Percentiles rank a stretch among this genome's conserved stretches.
Evolutionary conservation across 148 eudicot species (phyloP).

Genomic region (Pouteria glomerata): DNA sequence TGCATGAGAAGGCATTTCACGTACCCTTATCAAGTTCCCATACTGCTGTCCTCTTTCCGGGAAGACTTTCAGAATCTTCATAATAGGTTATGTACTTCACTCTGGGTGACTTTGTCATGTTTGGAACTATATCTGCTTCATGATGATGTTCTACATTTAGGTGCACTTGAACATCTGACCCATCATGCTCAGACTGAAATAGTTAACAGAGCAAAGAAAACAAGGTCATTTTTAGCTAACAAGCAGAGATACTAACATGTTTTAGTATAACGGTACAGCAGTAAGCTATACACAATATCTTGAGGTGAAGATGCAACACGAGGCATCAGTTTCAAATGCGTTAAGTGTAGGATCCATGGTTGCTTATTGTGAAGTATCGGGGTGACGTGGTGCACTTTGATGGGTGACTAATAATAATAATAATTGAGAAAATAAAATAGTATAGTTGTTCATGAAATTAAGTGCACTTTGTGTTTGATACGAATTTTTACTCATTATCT

Average conservation of each 20-base stretch:
- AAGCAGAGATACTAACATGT: not conserved
- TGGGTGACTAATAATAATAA: too few relatives aligned
- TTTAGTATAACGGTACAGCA: not conserved
- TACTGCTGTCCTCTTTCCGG: constrained; percentile 86
- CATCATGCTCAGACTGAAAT: constrained; percentile 85
- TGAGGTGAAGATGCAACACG: not conserved
- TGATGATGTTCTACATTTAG: constrained; percentile 61
- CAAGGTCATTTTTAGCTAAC: not conserved
- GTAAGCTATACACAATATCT: not conserved
- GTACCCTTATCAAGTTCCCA: constrained; percentile 99
- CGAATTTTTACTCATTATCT: too few relatives aligned
- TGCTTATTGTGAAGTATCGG: not conserved
- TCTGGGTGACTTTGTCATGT: constrained; percentile 79
- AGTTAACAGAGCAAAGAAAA: not conserved
- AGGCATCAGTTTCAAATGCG: not conserved
- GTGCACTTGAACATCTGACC: constrained; percentile 83
- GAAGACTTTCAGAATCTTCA: constrained; percentile 92
- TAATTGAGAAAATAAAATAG: too few relatives aligned
- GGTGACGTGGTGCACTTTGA: too few relatives aligned
- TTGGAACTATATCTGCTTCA: constrained; percentile 68
- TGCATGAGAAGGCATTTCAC: not conserved
- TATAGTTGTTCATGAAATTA: too few relatives aligned
- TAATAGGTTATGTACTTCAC: constrained; percentile 92
- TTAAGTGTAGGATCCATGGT: not conserved
- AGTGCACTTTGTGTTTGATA: too few relatives aligned